phyloP scores from a whole-genome alignment of 2,329 filamentous ascomycete species.

The Monosporascus sp. region DNA sequence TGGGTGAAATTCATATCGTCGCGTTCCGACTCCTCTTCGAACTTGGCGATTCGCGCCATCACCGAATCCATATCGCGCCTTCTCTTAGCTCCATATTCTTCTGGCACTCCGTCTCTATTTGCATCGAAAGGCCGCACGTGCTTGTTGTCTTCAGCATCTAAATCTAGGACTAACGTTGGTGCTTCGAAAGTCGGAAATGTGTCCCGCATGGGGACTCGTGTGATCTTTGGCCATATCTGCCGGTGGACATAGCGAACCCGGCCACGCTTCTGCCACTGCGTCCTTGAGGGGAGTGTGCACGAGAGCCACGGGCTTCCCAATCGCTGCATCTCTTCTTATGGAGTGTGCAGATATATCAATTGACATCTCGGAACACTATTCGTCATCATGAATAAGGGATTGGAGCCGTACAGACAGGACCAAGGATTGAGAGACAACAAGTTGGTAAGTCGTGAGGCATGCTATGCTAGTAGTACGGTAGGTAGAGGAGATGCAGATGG shows the following conservation, averaged over 20 bases:
- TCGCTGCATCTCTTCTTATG: slow-evolving; percentile 16
- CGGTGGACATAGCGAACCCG: slow-evolving; percentile 4
- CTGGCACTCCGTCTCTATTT: slow-evolving; percentile 27
- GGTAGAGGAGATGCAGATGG: too few species aligned
- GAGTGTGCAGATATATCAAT: slow-evolving; percentile 1
- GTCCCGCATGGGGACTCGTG: slow-evolving; percentile 9
- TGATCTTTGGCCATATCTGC: not conserved
- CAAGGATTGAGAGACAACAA: too few species aligned
- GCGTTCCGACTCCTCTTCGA: slow-evolving; percentile 21
- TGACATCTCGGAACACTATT: slow-evolving; percentile 5
- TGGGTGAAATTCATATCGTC: slow-evolving; percentile 8
- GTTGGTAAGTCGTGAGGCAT: too few species aligned
- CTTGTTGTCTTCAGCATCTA: slow-evolving; percentile 42
- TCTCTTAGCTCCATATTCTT: not conserved
- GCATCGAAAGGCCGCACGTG: slow-evolving; percentile 37
- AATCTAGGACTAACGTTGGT: slow-evolving; percentile 42
- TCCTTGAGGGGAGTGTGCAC: slow-evolving; percentile 6
- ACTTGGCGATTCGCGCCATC: slow-evolving; percentile 19
- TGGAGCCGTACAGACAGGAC: too few species aligned
- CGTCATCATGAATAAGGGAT: not conserved
- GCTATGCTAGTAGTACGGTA: too few species aligned
- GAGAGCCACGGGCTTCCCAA: slow-evolving; percentile 7
- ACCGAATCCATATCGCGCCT: slow-evolving; percentile 26
- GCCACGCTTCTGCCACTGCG: slow-evolving; percentile 1
- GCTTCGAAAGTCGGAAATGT: slow-evolving; percentile 25